These are phyloP conservation scores for Sporisorium sorghi DNA, from an alignment of 1,284 basidiomycete genomes.

Conservation along the genomic window DNA sequence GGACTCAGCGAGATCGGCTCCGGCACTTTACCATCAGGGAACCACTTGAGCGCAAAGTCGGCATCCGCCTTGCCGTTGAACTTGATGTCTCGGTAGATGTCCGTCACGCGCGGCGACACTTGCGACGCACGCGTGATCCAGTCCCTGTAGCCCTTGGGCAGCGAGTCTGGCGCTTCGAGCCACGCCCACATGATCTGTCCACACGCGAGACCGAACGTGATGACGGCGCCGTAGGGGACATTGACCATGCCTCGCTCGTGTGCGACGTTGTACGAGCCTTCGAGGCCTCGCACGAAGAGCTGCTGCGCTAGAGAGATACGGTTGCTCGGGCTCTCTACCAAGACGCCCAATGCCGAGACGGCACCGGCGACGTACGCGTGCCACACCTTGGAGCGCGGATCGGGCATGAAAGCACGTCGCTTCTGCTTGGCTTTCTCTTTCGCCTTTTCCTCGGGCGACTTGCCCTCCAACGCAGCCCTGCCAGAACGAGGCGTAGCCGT, in stretches of 20 bases:
- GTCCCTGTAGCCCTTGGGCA: conserved; percentile 55
- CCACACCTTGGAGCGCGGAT: conserved; percentile 75
- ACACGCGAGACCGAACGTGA: conserved; percentile 85
- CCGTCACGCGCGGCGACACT: conserved; percentile 43
- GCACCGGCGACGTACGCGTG: conserved; percentile 88
- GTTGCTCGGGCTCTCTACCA: conserved; percentile 81
- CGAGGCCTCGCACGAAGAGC: conserved; percentile 83
- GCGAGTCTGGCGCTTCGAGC: conserved; percentile 72
- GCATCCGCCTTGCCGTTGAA: conserved; percentile 25
- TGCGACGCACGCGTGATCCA: conserved; percentile 67
- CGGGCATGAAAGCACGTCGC: conserved; percentile 59
- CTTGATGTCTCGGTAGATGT: conserved; percentile 33
- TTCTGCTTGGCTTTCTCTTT: conserved; percentile 55
- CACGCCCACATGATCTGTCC: conserved; percentile 84
- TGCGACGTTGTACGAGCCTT: conserved; percentile 83
- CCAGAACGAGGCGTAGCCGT: conserved; percentile 56
- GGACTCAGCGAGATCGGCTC: conserved; percentile 55
- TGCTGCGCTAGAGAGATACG: conserved; percentile 86
- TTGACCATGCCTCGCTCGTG: conserved; percentile 74
- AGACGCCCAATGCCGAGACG: conserved; percentile 81
- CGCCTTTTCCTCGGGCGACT: conserved; percentile 50
- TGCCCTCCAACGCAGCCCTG: conserved; percentile 49
- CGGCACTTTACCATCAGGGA: conserved; percentile 61
- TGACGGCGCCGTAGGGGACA: conserved; percentile 85
- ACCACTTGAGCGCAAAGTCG: conserved; percentile 41